Percentiles rank a stretch among this genome's conserved stretches.
phyloP scores from a whole-genome alignment of 2,329 filamentous ascomycete species.

The Cladophialophora chaetospira region DNA sequence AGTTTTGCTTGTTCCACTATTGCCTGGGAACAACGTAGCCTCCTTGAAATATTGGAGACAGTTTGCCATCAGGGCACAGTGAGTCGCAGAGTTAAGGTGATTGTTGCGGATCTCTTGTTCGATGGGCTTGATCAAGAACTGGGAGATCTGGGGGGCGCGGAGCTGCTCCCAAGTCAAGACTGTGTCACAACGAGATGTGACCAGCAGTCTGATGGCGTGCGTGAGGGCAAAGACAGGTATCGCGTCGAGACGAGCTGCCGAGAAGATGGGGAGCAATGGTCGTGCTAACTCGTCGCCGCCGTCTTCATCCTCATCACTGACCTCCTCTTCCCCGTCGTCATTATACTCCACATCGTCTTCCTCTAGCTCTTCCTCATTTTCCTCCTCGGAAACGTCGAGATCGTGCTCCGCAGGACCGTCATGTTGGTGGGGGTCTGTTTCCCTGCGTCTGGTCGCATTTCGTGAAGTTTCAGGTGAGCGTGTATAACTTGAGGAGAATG shows the following conservation, averaged over 20 bases:
- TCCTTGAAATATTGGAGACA: constrained; percentile 93
- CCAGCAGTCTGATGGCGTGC: constrained; percentile 82
- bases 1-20: constrained; percentile 79
- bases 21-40: constrained; percentile 76
- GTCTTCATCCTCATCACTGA: constrained; percentile 43
- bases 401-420: constrained; percentile 1
- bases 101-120: constrained; percentile 81
- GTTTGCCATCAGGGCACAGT: constrained; percentile 91
- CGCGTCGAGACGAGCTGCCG: constrained; percentile 74
- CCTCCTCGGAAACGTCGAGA: constrained; percentile 11
- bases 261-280: constrained; percentile 75
- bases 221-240: constrained; percentile 89
- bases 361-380: constrained; percentile 21
- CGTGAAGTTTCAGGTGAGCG: constrained; percentile 23
- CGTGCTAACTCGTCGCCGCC: constrained; percentile 49
- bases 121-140: constrained; percentile 94
- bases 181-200: constrained; percentile 84
- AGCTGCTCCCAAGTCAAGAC: constrained; percentile 93
- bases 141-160: constrained; percentile 91
- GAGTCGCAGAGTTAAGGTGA: constrained; percentile 80
- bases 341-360: constrained; percentile 28
- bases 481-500: constrained; percentile 37
- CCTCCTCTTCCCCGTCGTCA: constrained; percentile 43
- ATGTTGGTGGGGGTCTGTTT: too few relatives aligned
- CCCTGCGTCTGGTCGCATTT: constrained; percentile 20